phyloP scores from a whole-genome alignment of 768 basidiomycete species.

The Lepiota brunneoincarnata region DNA sequence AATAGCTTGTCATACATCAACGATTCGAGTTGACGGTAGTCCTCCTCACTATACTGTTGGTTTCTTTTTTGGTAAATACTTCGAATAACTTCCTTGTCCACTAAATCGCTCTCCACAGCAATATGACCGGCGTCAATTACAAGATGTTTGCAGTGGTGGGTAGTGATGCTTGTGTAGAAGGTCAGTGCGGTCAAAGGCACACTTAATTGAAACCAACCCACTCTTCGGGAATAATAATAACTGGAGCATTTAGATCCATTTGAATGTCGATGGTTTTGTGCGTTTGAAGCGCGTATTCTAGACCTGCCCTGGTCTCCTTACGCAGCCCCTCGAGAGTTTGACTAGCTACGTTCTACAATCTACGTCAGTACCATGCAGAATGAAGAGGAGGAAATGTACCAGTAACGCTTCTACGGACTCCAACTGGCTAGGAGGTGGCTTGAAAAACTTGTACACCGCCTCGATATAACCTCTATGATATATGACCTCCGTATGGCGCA shows the following conservation, averaged over 20 bases:
- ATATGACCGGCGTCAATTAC: constrained; percentile 97
- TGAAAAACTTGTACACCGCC: constrained; percentile 87
- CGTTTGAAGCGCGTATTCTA: constrained; percentile 89
- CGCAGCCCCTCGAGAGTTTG: constrained; percentile 90
- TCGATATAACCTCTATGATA: constrained; percentile 95
- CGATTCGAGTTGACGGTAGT: constrained; percentile 81
- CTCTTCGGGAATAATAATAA: constrained; percentile 97
- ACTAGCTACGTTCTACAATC: constrained; percentile 79
- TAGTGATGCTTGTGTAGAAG: constrained; percentile 57
- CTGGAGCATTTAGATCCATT: constrained; percentile 93
- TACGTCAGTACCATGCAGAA: constrained; percentile 8
- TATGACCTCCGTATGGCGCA: constrained; percentile 96
- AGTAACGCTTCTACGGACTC: constrained; percentile 94
- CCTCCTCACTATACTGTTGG: constrained; percentile 82
- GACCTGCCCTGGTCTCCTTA: constrained; percentile 90
- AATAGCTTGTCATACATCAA: constrained; percentile 94
- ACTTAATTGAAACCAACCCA: constrained; percentile 28
- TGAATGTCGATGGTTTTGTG: constrained; percentile 97
- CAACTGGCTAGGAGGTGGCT: constrained; percentile 89
- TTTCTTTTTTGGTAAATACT: constrained; percentile 81
- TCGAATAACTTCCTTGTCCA: constrained; percentile 74
- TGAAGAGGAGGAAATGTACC: constrained; percentile 39
- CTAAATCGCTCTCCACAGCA: constrained; percentile 87
- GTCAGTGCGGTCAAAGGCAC: constrained; percentile 2
- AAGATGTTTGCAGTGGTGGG: constrained; percentile 76